Conservation (phyloP, 139 green algal genomes). For the Tetraselmis chui region DNA sequence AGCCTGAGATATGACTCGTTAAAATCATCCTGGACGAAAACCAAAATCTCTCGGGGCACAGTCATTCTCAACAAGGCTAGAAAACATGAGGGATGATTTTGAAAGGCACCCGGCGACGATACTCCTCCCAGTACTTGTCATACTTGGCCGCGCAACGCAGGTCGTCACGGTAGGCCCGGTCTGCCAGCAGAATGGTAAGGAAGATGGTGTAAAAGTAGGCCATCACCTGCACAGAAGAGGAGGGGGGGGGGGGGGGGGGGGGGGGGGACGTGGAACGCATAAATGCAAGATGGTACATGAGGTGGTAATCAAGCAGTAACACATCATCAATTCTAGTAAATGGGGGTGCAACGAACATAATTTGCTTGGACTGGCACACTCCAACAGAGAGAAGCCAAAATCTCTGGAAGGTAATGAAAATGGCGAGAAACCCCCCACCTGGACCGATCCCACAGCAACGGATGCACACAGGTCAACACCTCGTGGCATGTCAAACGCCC, state of each 20-base stretch:
- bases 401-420: slow-evolving; percentile 79
- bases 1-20: no score
- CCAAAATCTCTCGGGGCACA: no score
- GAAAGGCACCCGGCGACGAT: slow-evolving; percentile 51
- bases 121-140: slow-evolving; percentile 55
- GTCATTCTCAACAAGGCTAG: no score
- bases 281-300: background rate
- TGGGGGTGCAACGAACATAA: slow-evolving; percentile 22
- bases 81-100: slow-evolving; percentile 55
- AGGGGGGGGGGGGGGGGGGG: background rate
- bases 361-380: slow-evolving; percentile 43
- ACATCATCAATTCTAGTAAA: background rate
- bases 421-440: slow-evolving; percentile 66
- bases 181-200: slow-evolving; percentile 53
- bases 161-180: slow-evolving; percentile 59
- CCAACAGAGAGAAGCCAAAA: slow-evolving; percentile 63
- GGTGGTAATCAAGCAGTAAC: background rate
- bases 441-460: background rate
- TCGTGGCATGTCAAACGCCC: no score
- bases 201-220: slow-evolving; percentile 67
- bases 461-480: slow-evolving; percentile 15
- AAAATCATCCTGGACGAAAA: no score
- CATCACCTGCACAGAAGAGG: background rate
- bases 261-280: background rate
- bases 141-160: slow-evolving; percentile 58